Percentiles rank a stretch among this genome's conserved stretches.
phyloP scores from a whole-genome alignment of 257 asterid genomes.

The Nicotiana undulata region DNA sequence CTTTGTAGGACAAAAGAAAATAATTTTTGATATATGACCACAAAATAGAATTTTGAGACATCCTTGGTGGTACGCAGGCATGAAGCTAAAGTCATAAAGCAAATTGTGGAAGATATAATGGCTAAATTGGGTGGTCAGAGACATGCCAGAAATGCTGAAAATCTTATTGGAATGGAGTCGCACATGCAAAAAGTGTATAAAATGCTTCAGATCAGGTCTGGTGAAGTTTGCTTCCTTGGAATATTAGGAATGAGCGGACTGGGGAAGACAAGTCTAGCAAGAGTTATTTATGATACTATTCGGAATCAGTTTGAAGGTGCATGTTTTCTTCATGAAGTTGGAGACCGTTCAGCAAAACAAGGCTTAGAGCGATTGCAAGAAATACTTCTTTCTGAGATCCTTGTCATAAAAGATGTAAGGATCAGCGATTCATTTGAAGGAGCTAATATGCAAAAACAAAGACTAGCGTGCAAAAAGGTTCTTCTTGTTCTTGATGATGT shows the following conservation, averaged over 20 bases:
- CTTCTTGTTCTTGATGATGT: slow-evolving; percentile 3
- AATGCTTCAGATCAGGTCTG: not conserved
- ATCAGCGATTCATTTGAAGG: not conserved
- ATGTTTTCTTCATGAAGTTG: not conserved
- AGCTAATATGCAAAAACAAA: not conserved
- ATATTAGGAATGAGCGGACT: not conserved
- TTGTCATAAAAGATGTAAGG: not conserved
- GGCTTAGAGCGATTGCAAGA: not conserved
- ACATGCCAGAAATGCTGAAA: not conserved
- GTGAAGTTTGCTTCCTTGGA: not conserved
- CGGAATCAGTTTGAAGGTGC: not conserved
- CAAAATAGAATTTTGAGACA: not conserved
- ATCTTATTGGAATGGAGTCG: not conserved
- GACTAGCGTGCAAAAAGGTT: not conserved
- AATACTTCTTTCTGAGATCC: not conserved
- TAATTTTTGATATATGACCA: not conserved
- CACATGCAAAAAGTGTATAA: not conserved
- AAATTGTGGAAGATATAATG: not conserved
- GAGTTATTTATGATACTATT: not conserved
- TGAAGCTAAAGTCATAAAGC: not conserved
- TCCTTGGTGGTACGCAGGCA: not conserved
- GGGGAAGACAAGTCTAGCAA: not conserved
- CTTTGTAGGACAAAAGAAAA: not conserved
- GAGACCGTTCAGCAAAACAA: not conserved
- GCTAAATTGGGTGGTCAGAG: not conserved